Evolutionary conservation across 2,329 filamentous ascomycete genomes (phyloP).

Genomic region (Botrytis aclada): DNA sequence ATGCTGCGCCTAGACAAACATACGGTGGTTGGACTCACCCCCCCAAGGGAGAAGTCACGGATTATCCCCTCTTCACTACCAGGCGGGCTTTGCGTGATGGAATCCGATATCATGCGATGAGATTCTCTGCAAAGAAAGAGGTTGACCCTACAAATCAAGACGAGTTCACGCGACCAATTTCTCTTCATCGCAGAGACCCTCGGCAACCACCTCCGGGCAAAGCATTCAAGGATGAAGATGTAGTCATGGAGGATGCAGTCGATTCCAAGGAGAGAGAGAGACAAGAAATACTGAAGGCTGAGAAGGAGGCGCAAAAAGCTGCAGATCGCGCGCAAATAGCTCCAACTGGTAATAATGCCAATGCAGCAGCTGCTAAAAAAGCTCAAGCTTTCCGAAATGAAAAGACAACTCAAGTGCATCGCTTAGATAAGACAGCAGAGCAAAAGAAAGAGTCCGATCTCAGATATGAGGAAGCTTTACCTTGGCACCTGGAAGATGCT

Average conservation of each 20-base stretch:
- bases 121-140: slow-evolving; percentile 60
- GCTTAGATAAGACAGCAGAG: slow-evolving; percentile 68
- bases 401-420: slow-evolving; percentile 82
- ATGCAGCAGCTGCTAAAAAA: slow-evolving; percentile 35
- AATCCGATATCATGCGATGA: slow-evolving; percentile 83
- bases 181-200: slow-evolving; percentile 85
- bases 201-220: slow-evolving; percentile 63
- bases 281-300: slow-evolving; percentile 68
- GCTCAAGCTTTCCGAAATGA: slow-evolving; percentile 70
- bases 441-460: slow-evolving; percentile 67
- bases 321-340: slow-evolving; percentile 91
- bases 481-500: slow-evolving; percentile 96
- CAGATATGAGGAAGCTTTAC: slow-evolving; percentile 91
- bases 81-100: slow-evolving; percentile 77
- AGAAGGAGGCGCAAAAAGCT: slow-evolving; percentile 81
- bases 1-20: slow-evolving; percentile 32
- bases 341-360: slow-evolving; percentile 63
- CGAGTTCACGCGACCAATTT: slow-evolving; percentile 83
- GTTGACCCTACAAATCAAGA: slow-evolving; percentile 68
- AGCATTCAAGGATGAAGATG: slow-evolving; percentile 57
- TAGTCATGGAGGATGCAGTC: slow-evolving; percentile 41
- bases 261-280: slow-evolving; percentile 61
- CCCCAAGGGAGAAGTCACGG: slow-evolving; percentile 45
- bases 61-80: slow-evolving; percentile 74
- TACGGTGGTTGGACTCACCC: slow-evolving; percentile 59